A percentile compares a stretch with the other conserved stretches of the same genome.
These are phyloP conservation scores for Aquilaria malaccensis DNA, from an alignment of 345 rosid species.

Conservation along the genomic window DNA sequence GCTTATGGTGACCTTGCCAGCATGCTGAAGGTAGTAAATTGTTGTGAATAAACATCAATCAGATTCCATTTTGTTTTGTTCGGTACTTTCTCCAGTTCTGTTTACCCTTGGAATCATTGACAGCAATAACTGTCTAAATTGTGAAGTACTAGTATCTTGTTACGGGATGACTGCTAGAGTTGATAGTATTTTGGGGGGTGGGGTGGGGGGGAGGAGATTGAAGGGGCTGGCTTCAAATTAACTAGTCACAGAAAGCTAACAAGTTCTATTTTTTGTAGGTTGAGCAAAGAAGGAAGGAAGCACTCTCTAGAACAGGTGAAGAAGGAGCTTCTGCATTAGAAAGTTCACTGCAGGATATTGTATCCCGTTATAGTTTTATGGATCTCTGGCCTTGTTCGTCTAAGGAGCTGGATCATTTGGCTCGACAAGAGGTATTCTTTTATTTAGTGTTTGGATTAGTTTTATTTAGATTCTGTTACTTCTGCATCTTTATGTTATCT, in stretches of 20 bases:
- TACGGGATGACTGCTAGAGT: too few species aligned
- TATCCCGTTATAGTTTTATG: conserved; percentile 84
- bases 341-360: conserved; percentile 70
- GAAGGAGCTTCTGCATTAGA: conserved; percentile 57
- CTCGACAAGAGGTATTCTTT: conserved; percentile 75
- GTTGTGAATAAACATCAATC: neutral
- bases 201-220: too few species aligned
- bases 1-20: conserved; percentile 93
- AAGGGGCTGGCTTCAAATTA: too few species aligned
- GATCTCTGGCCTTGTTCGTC: conserved; percentile 93
- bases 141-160: too few species aligned
- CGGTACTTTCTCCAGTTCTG: neutral
- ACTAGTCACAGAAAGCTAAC: too few species aligned
- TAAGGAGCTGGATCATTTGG: conserved; percentile 75
- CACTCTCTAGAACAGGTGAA: conserved; percentile 63
- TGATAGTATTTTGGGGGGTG: too few species aligned
- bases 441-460: too few species aligned
- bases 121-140: too few species aligned
- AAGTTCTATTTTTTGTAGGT: conserved; percentile 30
- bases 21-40: conserved; percentile 64
- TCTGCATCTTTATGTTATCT: too few species aligned
- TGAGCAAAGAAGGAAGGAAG: conserved; percentile 94
- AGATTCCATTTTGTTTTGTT: neutral
- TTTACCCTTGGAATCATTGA: neutral
- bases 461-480: too few species aligned